Evolutionary conservation across 306 rosid species (phyloP), one percentile per base, ranked within the genome.

Genomic region (Fagus crenata): DNA sequence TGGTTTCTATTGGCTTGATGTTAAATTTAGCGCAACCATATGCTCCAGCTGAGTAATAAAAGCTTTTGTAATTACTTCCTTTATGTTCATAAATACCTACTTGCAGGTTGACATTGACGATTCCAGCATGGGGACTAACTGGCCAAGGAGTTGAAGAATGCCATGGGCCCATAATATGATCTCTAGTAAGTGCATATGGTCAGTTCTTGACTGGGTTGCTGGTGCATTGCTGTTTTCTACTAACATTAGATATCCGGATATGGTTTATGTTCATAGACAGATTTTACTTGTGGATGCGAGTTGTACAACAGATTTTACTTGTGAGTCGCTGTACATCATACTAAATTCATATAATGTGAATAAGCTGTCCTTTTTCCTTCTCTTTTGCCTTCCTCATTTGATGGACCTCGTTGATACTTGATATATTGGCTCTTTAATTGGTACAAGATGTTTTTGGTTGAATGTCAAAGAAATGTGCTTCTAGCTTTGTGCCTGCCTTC

Each of bases 51-150:
- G 41, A n/a, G 22, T 33, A 36, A 17, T 69, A 37, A 13, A 63
- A 22, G 72, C 58, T 69, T 73, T 53, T 71, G 49, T 72, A 67
- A n/a, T 77, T 36, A 36, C 39, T 53, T 72, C 51, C 73, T 71
- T 60, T 46, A 73, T 65, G 59, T 81, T 81, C 53, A 28, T 75
- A 53, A 49, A 56, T 33, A 35, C 64, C 51, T 17, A 40, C 73
- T 17, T 67, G 55, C 91, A 89, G 93, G 85, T 89, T 76, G 89
- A 87, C 64, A 78, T 85, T 68, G 86, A 89, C 49, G 87, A 82
- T 75, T 72, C 88, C 78, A 80, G 81, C 85, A 49, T 84, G 83
- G 81, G 75, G 78, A 87, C 93, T 69, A 81, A 80, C 79, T 89
- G 91, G 93, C 83, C 85, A 63, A 86, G 71, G 83, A 84, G 81